These are phyloP conservation scores for Tulasnella sp. DNA, from an alignment of 768 basidiomycete species.

Conservation along the genomic window DNA sequence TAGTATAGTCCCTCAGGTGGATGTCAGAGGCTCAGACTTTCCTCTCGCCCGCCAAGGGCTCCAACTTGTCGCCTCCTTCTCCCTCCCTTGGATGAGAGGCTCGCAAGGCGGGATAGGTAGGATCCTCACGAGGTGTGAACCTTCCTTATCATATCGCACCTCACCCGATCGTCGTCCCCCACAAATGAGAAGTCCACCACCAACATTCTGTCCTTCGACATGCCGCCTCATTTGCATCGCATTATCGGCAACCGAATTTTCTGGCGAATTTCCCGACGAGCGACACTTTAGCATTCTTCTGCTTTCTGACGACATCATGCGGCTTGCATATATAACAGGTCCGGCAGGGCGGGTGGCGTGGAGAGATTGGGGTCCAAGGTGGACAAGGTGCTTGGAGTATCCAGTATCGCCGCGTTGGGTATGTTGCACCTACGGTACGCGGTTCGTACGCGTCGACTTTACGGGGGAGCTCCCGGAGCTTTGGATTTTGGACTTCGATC, in stretches of 20 bases:
- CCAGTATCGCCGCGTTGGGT: background rate
- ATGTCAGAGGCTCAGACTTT: background rate
- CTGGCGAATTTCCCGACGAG: background rate
- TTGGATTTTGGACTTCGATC: conserved; percentile 3
- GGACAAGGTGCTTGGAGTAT: background rate
- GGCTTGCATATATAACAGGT: background rate
- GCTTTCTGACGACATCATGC: background rate
- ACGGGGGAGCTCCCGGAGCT: background rate
- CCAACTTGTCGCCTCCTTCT: background rate
- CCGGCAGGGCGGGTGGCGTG: background rate
- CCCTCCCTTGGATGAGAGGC: background rate
- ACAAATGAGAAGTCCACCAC: background rate
- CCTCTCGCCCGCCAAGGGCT: background rate
- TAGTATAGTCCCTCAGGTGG: background rate
- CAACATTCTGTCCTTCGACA: background rate
- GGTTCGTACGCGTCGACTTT: background rate
- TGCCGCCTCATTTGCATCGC: background rate
- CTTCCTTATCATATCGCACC: conserved; percentile 1
- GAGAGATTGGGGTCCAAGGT: conserved; percentile 5
- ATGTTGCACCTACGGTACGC: conserved; percentile 5
- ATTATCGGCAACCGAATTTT: background rate
- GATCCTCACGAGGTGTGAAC: background rate
- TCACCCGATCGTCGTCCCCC: background rate
- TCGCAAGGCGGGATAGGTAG: background rate
- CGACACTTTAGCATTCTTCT: background rate